Percentiles rank a stretch among this genome's conserved stretches.
Conservation (phyloP, 192 early-diverging fungal genomes). For the Coemansia sp. region DNA sequence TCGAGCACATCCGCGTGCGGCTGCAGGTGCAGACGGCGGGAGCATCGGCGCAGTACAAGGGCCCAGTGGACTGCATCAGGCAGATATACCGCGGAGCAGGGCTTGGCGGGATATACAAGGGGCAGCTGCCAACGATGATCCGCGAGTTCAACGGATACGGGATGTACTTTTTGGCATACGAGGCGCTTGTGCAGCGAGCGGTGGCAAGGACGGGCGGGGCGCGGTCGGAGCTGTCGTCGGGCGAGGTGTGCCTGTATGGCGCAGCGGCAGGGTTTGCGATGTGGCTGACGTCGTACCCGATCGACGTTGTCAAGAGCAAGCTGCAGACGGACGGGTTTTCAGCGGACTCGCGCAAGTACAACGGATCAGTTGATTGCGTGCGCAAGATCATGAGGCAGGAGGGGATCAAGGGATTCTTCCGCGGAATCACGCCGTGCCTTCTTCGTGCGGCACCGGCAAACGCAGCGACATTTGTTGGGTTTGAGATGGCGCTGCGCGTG, state of each 20-base stretch:
- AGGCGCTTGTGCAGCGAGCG: constrained; percentile 78
- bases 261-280: constrained; percentile 81
- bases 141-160: constrained; percentile 94
- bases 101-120: constrained; percentile 83
- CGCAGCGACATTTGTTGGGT: constrained; percentile 90
- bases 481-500: constrained; percentile 69
- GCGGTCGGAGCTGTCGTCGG: constrained; percentile 71
- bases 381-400: constrained; percentile 75
- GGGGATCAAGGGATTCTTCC: constrained; percentile 84
- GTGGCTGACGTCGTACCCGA: constrained; percentile 86
- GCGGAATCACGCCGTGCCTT: constrained; percentile 81
- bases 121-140: constrained; percentile 79
- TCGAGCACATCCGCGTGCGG: constrained; percentile 94
- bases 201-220: constrained; percentile 62
- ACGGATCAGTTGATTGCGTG: constrained; percentile 75
- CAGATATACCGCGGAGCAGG: constrained; percentile 80
- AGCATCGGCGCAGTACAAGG: constrained; percentile 57
- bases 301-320: constrained; percentile 94
- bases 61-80: constrained; percentile 82
- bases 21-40: constrained; percentile 87
- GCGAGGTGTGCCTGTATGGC: constrained; percentile 79
- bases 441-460: constrained; percentile 93
- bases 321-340: constrained; percentile 90
- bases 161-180: constrained; percentile 92
- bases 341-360: constrained; percentile 64